Base-by-base conservation (phyloP, 2,329 filamentous ascomycete genomes). In the Chrysoporthe austroafricana region DNA sequence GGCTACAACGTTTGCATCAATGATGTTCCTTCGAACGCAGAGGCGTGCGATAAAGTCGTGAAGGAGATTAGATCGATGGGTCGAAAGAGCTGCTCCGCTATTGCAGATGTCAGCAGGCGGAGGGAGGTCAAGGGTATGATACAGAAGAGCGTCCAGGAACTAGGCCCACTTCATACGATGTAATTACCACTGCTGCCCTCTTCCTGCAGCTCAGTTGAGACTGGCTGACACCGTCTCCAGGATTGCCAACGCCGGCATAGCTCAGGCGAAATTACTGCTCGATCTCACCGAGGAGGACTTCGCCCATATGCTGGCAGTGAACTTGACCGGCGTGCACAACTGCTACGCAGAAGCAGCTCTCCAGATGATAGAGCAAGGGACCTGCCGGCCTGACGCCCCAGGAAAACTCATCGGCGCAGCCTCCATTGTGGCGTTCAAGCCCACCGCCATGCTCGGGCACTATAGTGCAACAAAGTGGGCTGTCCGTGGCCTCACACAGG, bases 381-480 rank as follows among this genome's bases (percentile, higher is more conserved):
- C 79, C 2, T 82, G 78, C 69, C 62, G 44, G 64, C 61, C 61
- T 16, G 64, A 69, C 44, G 56, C 56, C 1, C 67, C 67, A 9
- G 79, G 70, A n/a, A 87, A 87, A 71, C 78, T 88, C 43, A 76
- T 88, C 8, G 85, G 83, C 0, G 85, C 83, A 0, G 77, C 84
- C 0, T 85, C 82, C 7, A 78, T 91, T 62, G 87, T 86, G 0
- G 87, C 83, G 0, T 88, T 88, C 80, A 88, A 86, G 71, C 84
- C 87, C 0, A 86, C 89, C 59, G 77, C 83, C 0, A 74, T 88
- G 58, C 79, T 91, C 9, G 83, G 85, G 0, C 86, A 90, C 74
- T 92, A 92, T 78, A 85, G 82, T 26, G 85, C 88, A 3, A 83
- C 83, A 18, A 92, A 92, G 73, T 91, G 84, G 79, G 90, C 90